Base-by-base conservation (phyloP, 2,329 filamentous ascomycete species). In the Dryadomyces quercivorus region DNA sequence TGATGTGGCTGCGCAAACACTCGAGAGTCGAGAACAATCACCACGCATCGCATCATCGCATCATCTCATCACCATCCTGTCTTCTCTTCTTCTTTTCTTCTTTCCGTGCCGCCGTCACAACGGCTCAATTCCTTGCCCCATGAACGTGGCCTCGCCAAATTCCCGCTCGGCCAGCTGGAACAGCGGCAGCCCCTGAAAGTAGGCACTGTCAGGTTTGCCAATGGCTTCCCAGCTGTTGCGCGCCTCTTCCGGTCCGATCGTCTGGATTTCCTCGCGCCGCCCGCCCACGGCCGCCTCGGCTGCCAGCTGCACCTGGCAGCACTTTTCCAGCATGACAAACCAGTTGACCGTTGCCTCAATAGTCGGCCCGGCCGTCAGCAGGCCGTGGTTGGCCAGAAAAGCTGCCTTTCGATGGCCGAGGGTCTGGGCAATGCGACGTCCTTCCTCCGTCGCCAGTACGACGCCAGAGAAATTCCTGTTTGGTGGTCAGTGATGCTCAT, bases 251-350 rank as follows among this genome's bases (percentile, higher is more conserved):
- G 55, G 18, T 2, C 61, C 63, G 46, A 64, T 62, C 13, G 50
- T 54, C 8, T 58, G 54, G 20, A 61, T 51, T 16, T 59, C 59
- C n/a, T 58, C 55, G 10, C 85, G 85, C 2, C 80, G 71, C 0
- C 84, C 84, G 0, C 66, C 77, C 0, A 80, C 80, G 0, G 79
- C 80, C 1, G 78, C 79, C 62, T 82, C 79, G 1, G 77, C 78
- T 52, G 81, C 58, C 16, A 79, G 61, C 63, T 77, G 74, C 2
- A 67, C 68, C 56, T 72, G 69, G 57, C 74, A 75, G 56, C 71
- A 74, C 58, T 67, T 72, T 56, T 77, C 76, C 53, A 79, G 64
- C 47, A 69, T 70, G 56, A 75, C 69, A 62, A 80, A 80, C 75
- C 76, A 80, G 58, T 73, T 77, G 3, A 78, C 70, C 2, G 73